Conservation (phyloP, 176 grass and related monocot species). For the Eragrostis nindensis region DNA sequence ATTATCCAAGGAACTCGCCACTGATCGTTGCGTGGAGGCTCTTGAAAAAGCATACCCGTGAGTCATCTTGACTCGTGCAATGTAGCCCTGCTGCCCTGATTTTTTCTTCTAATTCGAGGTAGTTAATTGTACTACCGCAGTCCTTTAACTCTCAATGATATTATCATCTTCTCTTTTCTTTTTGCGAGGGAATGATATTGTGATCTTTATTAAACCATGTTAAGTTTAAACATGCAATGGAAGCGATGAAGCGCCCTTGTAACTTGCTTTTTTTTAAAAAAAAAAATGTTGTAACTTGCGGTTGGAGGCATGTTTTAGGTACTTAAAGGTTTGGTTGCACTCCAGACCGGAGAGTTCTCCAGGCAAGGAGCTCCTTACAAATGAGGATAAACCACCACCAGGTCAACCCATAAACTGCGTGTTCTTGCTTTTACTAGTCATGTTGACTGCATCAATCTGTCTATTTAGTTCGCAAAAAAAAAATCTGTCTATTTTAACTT, state of each 20-base stretch:
- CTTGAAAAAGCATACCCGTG: background rate
- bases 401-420: background rate
- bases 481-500: background rate
- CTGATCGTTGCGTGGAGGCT: too few relatives aligned
- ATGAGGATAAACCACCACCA: constrained; percentile 7
- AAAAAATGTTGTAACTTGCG: background rate
- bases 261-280: too few relatives aligned
- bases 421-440: background rate
- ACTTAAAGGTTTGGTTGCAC: too few relatives aligned
- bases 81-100: background rate
- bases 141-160: too few relatives aligned
- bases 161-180: too few relatives aligned
- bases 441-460: background rate
- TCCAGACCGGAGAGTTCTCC: background rate
- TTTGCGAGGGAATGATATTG: too few relatives aligned
- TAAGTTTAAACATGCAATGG: background rate
- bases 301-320: background rate
- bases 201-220: too few relatives aligned
- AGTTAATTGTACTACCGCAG: too few relatives aligned
- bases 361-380: background rate
- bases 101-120: too few relatives aligned
- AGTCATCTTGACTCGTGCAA: background rate
- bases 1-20: background rate
- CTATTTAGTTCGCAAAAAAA: too few relatives aligned
- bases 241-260: background rate